phyloP scores from a whole-genome alignment of 768 basidiomycete species.

The Podaxis rugospora region DNA sequence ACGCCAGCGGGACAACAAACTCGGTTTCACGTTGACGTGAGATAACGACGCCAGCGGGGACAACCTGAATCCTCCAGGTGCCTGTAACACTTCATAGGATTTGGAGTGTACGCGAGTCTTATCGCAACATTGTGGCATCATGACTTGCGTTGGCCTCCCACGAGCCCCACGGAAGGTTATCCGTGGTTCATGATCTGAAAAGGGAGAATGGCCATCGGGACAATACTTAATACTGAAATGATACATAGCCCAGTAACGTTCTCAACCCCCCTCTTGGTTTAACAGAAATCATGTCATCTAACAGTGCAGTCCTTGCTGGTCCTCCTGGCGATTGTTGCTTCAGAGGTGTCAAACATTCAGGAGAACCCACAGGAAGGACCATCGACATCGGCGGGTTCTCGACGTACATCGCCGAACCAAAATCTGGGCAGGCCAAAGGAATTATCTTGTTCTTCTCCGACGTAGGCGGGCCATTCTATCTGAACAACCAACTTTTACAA shows the following conservation, averaged over 20 bases:
- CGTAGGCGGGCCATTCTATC: conserved; percentile 53
- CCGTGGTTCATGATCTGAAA: background rate
- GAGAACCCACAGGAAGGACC: conserved; percentile 39
- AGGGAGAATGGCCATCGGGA: background rate
- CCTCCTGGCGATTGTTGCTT: conserved; percentile 51
- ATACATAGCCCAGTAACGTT: background rate
- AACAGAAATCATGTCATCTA: background rate
- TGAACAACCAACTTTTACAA: conserved; percentile 56
- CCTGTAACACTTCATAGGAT: too few relatives aligned
- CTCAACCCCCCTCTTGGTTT: background rate
- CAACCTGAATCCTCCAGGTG: too few relatives aligned
- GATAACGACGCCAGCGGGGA: too few relatives aligned
- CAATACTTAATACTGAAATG: background rate
- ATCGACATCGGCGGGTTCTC: conserved; percentile 37
- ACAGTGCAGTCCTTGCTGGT: conserved; percentile 31
- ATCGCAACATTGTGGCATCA: background rate
- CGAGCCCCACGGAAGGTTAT: background rate
- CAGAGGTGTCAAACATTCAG: conserved; percentile 46
- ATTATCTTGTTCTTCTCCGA: conserved; percentile 58
- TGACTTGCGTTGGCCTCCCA: background rate
- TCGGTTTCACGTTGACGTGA: too few relatives aligned
- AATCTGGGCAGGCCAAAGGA: conserved; percentile 37
- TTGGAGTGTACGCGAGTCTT: background rate
- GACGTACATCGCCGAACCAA: conserved; percentile 53
- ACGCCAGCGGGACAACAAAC: too few relatives aligned